These are phyloP conservation scores for Lentinula lateritia DNA, from an alignment of 768 basidiomycete genomes.

Conservation along the genomic window DNA sequence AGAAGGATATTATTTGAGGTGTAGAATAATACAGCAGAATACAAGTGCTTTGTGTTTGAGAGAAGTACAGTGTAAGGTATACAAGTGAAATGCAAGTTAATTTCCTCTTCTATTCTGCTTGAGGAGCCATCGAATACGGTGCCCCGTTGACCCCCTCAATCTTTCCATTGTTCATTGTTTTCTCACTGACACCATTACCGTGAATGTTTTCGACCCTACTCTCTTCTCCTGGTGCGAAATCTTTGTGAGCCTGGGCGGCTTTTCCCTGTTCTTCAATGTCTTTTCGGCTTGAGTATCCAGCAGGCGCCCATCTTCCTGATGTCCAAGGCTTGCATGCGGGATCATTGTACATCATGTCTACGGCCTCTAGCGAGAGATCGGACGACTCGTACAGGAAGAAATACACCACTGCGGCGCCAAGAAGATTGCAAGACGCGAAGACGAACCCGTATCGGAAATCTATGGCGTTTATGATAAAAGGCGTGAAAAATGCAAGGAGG, in stretches of 20 bases:
- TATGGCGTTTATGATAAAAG: slow-evolving; percentile 58
- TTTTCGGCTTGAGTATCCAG: slow-evolving; percentile 32
- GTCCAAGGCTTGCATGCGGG: slow-evolving; percentile 64
- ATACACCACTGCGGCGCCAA: slow-evolving; percentile 54
- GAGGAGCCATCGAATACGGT: neutral
- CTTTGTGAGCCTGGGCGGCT: neutral
- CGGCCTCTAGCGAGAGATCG: slow-evolving; percentile 59
- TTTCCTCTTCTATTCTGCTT: neutral
- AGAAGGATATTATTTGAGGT: too few relatives aligned
- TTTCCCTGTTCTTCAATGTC: slow-evolving; percentile 4
- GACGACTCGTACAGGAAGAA: slow-evolving; percentile 75
- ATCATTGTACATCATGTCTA: slow-evolving; percentile 68
- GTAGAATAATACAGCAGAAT: too few relatives aligned
- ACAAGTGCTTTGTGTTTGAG: too few relatives aligned
- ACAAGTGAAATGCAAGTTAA: neutral
- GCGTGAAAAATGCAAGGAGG: slow-evolving; percentile 74
- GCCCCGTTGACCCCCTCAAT: neutral
- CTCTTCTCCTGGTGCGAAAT: neutral
- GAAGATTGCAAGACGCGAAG: slow-evolving; percentile 65
- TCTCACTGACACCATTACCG: neutral
- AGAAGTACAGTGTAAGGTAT: neutral
- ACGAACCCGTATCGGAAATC: slow-evolving; percentile 63
- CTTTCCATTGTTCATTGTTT: neutral
- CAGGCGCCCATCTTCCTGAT: slow-evolving; percentile 53
- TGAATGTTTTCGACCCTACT: neutral